Evolutionary conservation across 2,329 filamentous ascomycete species (phyloP).

Genomic region (Botrytis byssoidea): DNA sequence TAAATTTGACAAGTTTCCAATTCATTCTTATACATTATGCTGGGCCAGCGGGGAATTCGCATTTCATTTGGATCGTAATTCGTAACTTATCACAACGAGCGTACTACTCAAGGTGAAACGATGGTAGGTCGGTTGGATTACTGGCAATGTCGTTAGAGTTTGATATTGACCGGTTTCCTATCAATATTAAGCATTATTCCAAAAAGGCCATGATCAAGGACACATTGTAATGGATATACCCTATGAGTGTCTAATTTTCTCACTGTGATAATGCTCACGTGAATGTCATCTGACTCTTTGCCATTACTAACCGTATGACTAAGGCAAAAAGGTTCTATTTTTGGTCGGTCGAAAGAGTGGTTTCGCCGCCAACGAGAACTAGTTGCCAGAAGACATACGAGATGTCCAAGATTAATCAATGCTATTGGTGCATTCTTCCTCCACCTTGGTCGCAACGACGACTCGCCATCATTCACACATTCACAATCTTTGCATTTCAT

Average conservation of each 20-base stretch:
- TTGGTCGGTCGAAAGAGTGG: constrained; percentile 9
- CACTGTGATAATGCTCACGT: background rate
- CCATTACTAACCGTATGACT: background rate
- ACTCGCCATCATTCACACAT: constrained; percentile 19
- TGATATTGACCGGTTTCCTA: background rate
- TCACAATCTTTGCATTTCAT: constrained; percentile 19
- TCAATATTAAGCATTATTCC: too few relatives aligned
- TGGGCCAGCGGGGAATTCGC: background rate
- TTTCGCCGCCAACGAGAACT: constrained; percentile 20
- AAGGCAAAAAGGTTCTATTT: background rate
- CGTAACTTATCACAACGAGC: constrained; percentile 7
- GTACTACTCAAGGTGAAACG: constrained; percentile 6
- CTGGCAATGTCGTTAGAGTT: background rate
- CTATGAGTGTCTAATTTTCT: background rate
- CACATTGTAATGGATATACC: background rate
- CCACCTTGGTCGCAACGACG: constrained; percentile 16
- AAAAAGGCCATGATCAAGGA: background rate
- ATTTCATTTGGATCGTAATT: background rate
- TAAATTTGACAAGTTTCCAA: background rate
- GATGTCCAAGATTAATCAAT: constrained; percentile 14
- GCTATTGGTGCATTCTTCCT: constrained; percentile 18
- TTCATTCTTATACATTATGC: background rate
- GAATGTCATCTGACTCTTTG: background rate
- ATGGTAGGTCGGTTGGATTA: background rate
- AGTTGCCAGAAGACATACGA: constrained; percentile 8